phyloP scores from a whole-genome alignment of 805 yeast species.

The Diddensiella santjacobensis region DNA sequence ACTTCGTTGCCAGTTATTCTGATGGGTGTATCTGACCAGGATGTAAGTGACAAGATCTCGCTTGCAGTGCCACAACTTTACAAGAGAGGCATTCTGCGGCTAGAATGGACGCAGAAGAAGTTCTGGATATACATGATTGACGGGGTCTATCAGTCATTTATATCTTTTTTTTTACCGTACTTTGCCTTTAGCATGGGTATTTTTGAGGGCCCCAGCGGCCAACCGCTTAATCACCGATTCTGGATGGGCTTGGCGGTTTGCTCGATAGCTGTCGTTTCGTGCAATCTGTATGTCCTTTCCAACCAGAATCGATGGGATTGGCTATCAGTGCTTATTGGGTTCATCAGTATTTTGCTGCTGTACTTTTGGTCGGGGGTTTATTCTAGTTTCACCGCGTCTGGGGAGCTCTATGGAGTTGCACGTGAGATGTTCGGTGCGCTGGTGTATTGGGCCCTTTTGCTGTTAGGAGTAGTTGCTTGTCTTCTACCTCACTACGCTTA shows the following conservation, averaged over 20 bases:
- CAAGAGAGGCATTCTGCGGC: constrained; percentile 60
- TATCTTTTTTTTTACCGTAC: constrained; percentile 69
- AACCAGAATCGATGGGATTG: constrained; percentile 80
- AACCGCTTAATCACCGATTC: constrained; percentile 59
- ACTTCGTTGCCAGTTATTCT: constrained; percentile 77
- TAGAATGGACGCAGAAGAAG: constrained; percentile 59
- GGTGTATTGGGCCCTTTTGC: constrained; percentile 60
- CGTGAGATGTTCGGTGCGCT: constrained; percentile 57
- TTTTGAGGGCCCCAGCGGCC: constrained; percentile 44
- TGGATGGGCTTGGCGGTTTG: constrained; percentile 66
- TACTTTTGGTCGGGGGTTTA: constrained; percentile 81
- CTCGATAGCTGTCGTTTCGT: constrained; percentile 57
- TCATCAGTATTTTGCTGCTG: constrained; percentile 53
- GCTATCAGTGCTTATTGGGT: constrained; percentile 50
- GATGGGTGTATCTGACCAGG: constrained; percentile 73
- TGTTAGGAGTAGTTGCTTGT: constrained; percentile 52
- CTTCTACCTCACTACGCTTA: constrained; percentile 57
- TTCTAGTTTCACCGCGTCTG: constrained; percentile 50
- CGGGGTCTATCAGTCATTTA: constrained; percentile 69
- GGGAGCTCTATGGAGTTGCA: constrained; percentile 63
- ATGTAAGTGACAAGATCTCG: constrained; percentile 63
- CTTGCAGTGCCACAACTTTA: constrained; percentile 69
- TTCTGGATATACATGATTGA: constrained; percentile 64
- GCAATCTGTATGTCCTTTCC: constrained; percentile 61
- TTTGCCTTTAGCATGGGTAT: constrained; percentile 47